A percentile compares a stretch with the other conserved stretches of the same genome.
Evolutionary conservation across 2,329 filamentous ascomycete species (phyloP).

Genomic region (Colletotrichum liriopes): DNA sequence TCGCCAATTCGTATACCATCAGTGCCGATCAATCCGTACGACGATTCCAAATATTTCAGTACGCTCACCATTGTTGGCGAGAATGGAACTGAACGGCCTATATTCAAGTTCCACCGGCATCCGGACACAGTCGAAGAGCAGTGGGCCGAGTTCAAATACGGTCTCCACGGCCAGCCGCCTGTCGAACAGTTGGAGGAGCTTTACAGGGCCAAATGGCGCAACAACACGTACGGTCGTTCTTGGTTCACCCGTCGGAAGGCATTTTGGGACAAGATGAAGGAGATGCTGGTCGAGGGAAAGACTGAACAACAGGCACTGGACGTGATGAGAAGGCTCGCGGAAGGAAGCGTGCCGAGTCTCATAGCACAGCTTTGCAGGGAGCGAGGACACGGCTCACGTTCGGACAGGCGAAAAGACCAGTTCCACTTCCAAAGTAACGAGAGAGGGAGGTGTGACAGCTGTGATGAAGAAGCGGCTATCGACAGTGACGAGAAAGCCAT

Average conservation of each 20-base stretch:
- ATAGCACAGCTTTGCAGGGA: conserved; percentile 22
- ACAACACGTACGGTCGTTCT: conserved; percentile 21
- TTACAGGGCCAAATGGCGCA: conserved; percentile 41
- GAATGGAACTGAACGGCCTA: conserved; percentile 20
- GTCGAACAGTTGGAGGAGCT: conserved; percentile 32
- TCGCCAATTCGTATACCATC: not conserved
- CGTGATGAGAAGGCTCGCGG: conserved; percentile 2
- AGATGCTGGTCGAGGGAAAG: conserved; percentile 20
- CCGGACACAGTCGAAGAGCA: conserved; percentile 37
- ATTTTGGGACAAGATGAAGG: conserved; percentile 38
- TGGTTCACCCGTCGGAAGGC: conserved; percentile 42
- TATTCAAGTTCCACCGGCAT: conserved; percentile 34
- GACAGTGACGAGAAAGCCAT: not conserved
- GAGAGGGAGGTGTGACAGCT: not conserved
- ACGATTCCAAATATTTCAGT: conserved; percentile 33
- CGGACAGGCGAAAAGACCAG: not conserved
- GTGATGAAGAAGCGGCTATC: not conserved
- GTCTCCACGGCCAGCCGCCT: conserved; percentile 27
- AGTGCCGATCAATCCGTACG: conserved; percentile 9
- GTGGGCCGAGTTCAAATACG: conserved; percentile 42
- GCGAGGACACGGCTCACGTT: not conserved
- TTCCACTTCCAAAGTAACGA: not conserved
- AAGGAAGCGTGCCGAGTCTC: conserved; percentile 18
- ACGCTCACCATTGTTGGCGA: conserved; percentile 5
- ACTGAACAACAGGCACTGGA: conserved; percentile 33